These are phyloP conservation scores for Aureobasidium melanogenum DNA, from an alignment of 2,329 filamentous ascomycete species.

Conservation along the genomic window DNA sequence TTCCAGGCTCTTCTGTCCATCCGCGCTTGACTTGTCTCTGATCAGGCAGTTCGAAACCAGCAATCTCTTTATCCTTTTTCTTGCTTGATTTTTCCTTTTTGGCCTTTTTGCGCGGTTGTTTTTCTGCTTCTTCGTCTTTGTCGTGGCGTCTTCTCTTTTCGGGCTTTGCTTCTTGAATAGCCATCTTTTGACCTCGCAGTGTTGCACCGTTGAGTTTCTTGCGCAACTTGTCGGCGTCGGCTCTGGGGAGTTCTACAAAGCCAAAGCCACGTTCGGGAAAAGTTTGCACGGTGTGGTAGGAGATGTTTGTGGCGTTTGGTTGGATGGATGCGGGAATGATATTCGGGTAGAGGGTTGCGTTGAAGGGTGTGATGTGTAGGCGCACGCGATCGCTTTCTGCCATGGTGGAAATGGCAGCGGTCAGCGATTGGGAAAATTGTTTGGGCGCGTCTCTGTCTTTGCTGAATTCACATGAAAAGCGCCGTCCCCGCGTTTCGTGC, in stretches of 20 bases:
- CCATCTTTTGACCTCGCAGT: slow-evolving; percentile 76
- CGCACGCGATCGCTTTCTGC: slow-evolving; percentile 34
- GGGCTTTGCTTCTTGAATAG: slow-evolving; percentile 70
- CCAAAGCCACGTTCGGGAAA: slow-evolving; percentile 89
- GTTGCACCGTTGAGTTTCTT: slow-evolving; percentile 84
- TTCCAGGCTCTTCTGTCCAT: slow-evolving; percentile 58
- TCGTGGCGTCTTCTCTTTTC: slow-evolving; percentile 40
- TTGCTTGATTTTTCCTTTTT: slow-evolving; percentile 48
- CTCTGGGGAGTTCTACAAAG: slow-evolving; percentile 71
- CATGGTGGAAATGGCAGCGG: background rate
- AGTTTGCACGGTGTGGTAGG: slow-evolving; percentile 77
- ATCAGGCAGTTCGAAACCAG: slow-evolving; percentile 62
- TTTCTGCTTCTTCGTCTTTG: slow-evolving; percentile 23
- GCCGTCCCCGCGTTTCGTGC: background rate
- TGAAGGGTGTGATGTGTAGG: slow-evolving; percentile 84
- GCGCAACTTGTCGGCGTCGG: slow-evolving; percentile 82
- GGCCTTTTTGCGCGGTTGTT: slow-evolving; percentile 24
- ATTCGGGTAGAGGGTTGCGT: slow-evolving; percentile 60
- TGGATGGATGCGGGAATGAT: slow-evolving; percentile 62
- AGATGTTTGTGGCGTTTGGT: slow-evolving; percentile 64
- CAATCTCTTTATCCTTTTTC: slow-evolving; percentile 43
- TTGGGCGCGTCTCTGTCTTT: background rate
- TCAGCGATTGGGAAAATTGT: background rate
- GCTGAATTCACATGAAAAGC: background rate
- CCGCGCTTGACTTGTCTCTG: slow-evolving; percentile 78